Evolutionary conservation across 2,329 filamentous ascomycete genomes (phyloP).

Genomic region (Colletotrichum plurivorum): DNA sequence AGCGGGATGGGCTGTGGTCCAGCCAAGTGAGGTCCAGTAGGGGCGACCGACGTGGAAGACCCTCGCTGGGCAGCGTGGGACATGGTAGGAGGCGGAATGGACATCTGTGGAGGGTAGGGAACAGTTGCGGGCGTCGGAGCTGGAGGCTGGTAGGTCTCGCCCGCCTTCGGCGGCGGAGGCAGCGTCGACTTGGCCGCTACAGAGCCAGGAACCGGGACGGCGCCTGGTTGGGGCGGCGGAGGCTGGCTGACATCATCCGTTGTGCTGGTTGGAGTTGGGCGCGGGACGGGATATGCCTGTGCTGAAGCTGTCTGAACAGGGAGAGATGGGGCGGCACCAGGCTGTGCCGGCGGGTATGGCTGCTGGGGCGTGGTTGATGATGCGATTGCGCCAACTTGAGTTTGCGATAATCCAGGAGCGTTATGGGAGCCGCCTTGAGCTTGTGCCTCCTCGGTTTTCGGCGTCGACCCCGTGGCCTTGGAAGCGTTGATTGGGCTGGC

Average conservation of each 20-base stretch:
- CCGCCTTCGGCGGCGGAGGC: conserved; percentile 67
- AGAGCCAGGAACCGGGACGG: conserved; percentile 62
- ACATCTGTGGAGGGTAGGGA: conserved; percentile 64
- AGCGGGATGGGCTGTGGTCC: conserved; percentile 46
- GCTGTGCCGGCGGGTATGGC: conserved; percentile 59
- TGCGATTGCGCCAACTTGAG: conserved; percentile 42
- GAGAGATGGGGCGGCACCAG: conserved; percentile 61
- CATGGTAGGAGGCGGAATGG: conserved; percentile 61
- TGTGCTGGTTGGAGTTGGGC: conserved; percentile 60
- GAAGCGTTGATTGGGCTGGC: conserved; percentile 71
- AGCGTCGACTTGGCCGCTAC: conserved; percentile 50
- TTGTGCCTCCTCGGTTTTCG: conserved; percentile 54
- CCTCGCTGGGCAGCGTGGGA: conserved; percentile 59
- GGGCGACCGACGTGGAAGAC: conserved; percentile 59
- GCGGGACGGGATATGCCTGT: conserved; percentile 51
- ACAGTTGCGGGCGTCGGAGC: conserved; percentile 51
- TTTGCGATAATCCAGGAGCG: conserved; percentile 40
- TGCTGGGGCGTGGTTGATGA: conserved; percentile 43
- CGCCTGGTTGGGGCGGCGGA: conserved; percentile 71
- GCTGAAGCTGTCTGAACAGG: conserved; percentile 59
- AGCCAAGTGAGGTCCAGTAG: conserved; percentile 46
- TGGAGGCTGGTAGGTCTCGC: conserved; percentile 58
- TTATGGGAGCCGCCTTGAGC: conserved; percentile 15
- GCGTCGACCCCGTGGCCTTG: conserved; percentile 65
- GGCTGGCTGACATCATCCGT: conserved; percentile 54